Evolutionary conservation across 2,329 filamentous ascomycete species (phyloP).

Genomic region (Diplodia intermedia): DNA sequence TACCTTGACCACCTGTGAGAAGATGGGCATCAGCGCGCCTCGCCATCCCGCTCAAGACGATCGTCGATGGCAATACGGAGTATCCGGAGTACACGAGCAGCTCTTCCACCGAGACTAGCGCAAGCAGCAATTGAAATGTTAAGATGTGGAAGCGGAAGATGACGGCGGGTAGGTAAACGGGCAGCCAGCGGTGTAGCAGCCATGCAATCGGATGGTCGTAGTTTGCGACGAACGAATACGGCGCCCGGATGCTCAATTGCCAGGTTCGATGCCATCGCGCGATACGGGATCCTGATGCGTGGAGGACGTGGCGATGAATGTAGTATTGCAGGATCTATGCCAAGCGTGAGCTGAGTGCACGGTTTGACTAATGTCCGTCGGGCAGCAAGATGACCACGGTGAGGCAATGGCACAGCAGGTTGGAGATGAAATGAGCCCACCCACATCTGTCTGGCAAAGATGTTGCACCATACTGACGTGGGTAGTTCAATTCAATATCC

Average conservation of each 20-base stretch:
- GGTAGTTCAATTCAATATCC: too few species aligned
- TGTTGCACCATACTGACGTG: too few species aligned
- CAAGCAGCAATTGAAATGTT: conserved; percentile 72
- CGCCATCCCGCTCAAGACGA: conserved; percentile 65
- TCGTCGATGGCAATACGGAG: conserved; percentile 60
- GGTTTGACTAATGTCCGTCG: neutral
- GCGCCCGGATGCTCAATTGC: conserved; percentile 56
- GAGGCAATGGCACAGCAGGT: neutral
- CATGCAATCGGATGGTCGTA: conserved; percentile 73
- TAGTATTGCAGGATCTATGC: conserved; percentile 70
- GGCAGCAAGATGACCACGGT: neutral
- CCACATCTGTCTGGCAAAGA: too few species aligned
- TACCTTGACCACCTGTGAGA: conserved; percentile 62
- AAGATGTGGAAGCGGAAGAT: conserved; percentile 73
- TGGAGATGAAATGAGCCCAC: too few species aligned
- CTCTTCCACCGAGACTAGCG: conserved; percentile 70
- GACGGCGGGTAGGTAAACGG: conserved; percentile 69
- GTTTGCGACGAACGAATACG: conserved; percentile 63
- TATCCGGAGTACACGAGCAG: conserved; percentile 73
- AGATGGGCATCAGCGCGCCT: conserved; percentile 66
- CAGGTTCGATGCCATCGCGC: conserved; percentile 57
- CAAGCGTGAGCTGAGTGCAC: neutral
- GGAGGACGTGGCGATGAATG: conserved; percentile 74
- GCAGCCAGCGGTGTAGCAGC: conserved; percentile 68
- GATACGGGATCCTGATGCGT: conserved; percentile 52